phyloP scores from a whole-genome alignment of 2,329 filamentous ascomycete genomes.

The Botrytis fragariae region DNA sequence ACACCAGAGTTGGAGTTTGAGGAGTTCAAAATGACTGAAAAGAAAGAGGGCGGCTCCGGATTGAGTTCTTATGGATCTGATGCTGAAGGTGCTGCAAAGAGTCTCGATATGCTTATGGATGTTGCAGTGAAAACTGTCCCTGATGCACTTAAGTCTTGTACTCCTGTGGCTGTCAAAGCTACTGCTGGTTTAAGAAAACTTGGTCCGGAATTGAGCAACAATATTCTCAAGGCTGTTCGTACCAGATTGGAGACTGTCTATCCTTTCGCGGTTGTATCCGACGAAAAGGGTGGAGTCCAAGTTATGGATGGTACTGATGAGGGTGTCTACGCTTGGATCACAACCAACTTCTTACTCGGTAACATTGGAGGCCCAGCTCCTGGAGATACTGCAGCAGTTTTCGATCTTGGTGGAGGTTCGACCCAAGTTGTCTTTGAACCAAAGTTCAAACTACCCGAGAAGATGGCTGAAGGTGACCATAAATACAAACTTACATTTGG shows the following conservation, averaged over 20 bases:
- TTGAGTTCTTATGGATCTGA: conserved; percentile 86
- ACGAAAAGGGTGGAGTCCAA: conserved; percentile 80
- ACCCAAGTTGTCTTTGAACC: conserved; percentile 99
- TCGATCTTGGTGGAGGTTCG: conserved; percentile 93
- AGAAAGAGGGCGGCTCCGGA: conserved; percentile 68
- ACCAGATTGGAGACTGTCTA: conserved; percentile 81
- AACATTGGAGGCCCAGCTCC: conserved; percentile 94
- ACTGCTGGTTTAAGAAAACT: conserved; percentile 90
- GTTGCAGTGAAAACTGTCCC: conserved; percentile 83
- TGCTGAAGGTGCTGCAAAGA: conserved; percentile 83
- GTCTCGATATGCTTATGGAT: conserved; percentile 82
- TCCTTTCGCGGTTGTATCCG: conserved; percentile 89
- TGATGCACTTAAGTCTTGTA: conserved; percentile 85
- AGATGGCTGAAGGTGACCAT: conserved; percentile 86
- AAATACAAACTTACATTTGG: conserved; percentile 92
- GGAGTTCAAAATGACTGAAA: conserved; percentile 89
- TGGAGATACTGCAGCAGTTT: conserved; percentile 86
- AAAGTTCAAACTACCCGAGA: conserved; percentile 86
- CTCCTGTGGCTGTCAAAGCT: conserved; percentile 94
- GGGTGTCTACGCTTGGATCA: conserved; percentile 98
- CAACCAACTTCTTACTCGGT: conserved; percentile 94
- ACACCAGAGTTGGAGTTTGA: conserved; percentile 94
- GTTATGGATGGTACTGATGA: conserved; percentile 98
- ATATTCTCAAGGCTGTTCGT: conserved; percentile 83
- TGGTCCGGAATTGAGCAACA: conserved; percentile 74